Percentiles rank a stretch among this genome's conserved stretches.
Conservation (phyloP, 2,329 filamentous ascomycete species). For the Pestalotiopsis sp. region DNA sequence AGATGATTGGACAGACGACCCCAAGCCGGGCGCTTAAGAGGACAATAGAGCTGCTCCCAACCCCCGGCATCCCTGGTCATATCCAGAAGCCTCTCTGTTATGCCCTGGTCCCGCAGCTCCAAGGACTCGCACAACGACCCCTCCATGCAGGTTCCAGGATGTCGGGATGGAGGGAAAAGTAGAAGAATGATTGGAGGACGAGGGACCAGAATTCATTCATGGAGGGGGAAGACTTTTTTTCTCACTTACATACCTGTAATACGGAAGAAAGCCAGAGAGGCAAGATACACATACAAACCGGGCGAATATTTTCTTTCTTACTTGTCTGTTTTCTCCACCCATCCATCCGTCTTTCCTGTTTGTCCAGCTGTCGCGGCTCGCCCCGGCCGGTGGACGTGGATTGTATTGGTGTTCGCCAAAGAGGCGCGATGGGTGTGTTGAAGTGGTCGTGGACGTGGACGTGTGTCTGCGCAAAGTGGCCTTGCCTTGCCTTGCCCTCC, state of each 20-base stretch:
- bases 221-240: not conserved
- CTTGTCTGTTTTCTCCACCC: too few species aligned
- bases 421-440: too few species aligned
- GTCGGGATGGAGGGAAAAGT: constrained; percentile 18
- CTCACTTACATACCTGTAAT: too few species aligned
- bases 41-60: not conserved
- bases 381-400: too few species aligned
- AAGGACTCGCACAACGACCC: not conserved
- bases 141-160: constrained; percentile 28
- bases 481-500: too few species aligned
- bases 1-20: not conserved
- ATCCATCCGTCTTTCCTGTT: too few species aligned
- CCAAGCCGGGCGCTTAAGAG: constrained; percentile 15
- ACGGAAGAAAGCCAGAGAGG: not conserved
- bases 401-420: too few species aligned
- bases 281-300: not conserved
- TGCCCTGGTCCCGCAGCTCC: not conserved
- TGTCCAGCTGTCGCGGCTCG: too few species aligned
- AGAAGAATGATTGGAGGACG: not conserved
- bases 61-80: constrained; percentile 7
- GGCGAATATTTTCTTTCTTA: too few species aligned
- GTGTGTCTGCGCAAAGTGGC: too few species aligned
- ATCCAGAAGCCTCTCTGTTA: constrained; percentile 2
- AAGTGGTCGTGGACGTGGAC: too few species aligned
- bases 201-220: constrained; percentile 19